Evolutionary conservation across 768 basidiomycete genomes (phyloP), one percentile per base, ranked within the genome.

Genomic region (Suillus tomentosus): DNA sequence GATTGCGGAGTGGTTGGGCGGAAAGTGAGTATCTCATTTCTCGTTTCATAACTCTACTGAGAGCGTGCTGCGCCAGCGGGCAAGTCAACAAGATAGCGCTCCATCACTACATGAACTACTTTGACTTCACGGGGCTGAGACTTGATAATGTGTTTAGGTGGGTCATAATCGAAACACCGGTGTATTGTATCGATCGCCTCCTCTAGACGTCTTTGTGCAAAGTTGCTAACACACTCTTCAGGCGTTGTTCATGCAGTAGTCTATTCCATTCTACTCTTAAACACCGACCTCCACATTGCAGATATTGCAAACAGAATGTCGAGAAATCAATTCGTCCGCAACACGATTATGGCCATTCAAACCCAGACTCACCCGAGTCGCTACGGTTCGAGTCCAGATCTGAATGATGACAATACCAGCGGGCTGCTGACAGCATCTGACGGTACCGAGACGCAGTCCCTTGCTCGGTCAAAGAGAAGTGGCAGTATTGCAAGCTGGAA

Each of bases 281-380:
- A 99, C 79, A 99, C 97, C 34, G 97, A 99, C 75, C 84, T 99
- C 40, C 96, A 99, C 75, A 90, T 99, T 59, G 97, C 96, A 39
- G 96, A 98, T 43, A 82, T 97, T 34, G 75, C 86, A 19, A 86
- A 84, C 3, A 89, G 93, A 65, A 99, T 99, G 97, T 95, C 96
- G 1, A 86, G 92, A n/a, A 83, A 71, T 60, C 95, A 98, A 71
- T 99, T 99, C 75, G 88, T 99, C 9, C 86, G 89, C 58, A 98
- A 99, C 74, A 98, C 96, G 1, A 84, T 99, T 74, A 79, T 85
- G 4, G 90, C 94, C 1, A 91, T 99, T 62, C 92, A 91, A 70
- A 87, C 85, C 73, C 92, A 94, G 66, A 77, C 89, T 42, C 86
- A 88, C 64, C 84, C 90, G 0, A 77, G 78, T 37, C 79, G 80